Evolutionary conservation across 257 asterid species (phyloP).

Genomic region (Prunella vulgaris): DNA sequence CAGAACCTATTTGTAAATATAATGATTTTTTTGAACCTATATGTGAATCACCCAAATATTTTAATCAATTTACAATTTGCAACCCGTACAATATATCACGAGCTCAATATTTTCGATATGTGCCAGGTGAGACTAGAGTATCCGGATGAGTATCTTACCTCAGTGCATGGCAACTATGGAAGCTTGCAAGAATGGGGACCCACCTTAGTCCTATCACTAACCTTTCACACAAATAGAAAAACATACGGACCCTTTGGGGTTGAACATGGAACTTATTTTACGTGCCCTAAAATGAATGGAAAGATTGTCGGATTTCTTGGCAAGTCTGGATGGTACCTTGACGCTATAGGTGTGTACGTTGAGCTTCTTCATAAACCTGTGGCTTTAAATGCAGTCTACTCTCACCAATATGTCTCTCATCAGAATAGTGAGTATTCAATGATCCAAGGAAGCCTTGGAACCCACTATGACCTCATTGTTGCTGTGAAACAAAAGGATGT

Average conservation of each 20-base stretch:
- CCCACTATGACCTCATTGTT: constrained; percentile 51
- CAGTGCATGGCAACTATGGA: constrained; percentile 60
- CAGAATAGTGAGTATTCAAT: constrained; percentile 40
- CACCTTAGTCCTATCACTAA: constrained; percentile 47
- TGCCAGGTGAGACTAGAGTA: constrained; percentile 61
- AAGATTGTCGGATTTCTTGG: constrained; percentile 80
- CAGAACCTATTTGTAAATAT: no score
- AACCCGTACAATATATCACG: no score
- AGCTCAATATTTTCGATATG: no score
- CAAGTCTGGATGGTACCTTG: constrained; percentile 58
- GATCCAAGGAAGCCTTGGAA: constrained; percentile 60
- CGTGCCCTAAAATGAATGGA: constrained; percentile 42
- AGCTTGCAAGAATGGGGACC: constrained; percentile 55
- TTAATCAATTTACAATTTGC: no score
- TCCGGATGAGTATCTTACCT: constrained; percentile 68
- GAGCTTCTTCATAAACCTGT: constrained; percentile 37
- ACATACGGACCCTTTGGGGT: constrained; percentile 63
- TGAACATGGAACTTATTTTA: constrained; percentile 54
- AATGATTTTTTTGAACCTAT: no score
- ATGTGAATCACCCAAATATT: no score
- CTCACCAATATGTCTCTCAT: constrained; percentile 21
- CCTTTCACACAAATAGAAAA: constrained; percentile 59
- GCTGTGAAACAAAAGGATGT: constrained; percentile 51
- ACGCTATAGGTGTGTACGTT: constrained; percentile 60
- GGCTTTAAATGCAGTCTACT: constrained; percentile 19